phyloP scores from a whole-genome alignment of 805 yeast species.

The Cyberlindnera euphorbiiphila region DNA sequence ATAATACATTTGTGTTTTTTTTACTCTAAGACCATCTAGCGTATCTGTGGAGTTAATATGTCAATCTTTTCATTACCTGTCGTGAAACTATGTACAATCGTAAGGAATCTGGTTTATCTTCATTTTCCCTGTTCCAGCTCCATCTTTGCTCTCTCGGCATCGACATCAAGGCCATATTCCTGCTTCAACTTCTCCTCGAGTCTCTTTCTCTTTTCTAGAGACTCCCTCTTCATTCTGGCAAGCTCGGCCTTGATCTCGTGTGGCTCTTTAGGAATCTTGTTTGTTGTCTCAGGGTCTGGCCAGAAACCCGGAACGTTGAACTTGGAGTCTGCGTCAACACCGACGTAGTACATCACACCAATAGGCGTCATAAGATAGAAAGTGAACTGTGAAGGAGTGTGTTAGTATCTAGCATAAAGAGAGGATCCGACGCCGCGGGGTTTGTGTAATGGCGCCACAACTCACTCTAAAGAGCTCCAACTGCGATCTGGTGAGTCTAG shows the following conservation, averaged over 20 bases:
- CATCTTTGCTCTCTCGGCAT: conserved; percentile 39
- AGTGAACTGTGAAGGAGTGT: conserved; percentile 71
- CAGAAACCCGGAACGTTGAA: conserved; percentile 91
- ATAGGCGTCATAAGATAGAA: conserved; percentile 85
- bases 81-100: conserved; percentile 7
- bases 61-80: conserved; percentile 5
- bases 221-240: conserved; percentile 77
- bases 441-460: conserved; percentile 3
- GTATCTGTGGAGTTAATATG: too few species aligned
- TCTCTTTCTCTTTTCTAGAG: conserved; percentile 66
- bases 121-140: conserved; percentile 4
- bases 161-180: conserved; percentile 57
- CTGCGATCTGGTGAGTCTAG: conserved; percentile 43
- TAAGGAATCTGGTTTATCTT: background rate
- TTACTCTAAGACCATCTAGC: too few species aligned
- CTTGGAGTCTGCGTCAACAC: conserved; percentile 84
- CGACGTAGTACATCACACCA: conserved; percentile 89
- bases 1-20: too few species aligned
- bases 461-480: conserved; percentile 48
- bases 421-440: background rate
- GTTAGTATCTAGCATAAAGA: conserved; percentile 2
- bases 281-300: conserved; percentile 93
- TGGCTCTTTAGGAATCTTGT: conserved; percentile 89
- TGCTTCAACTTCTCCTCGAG: conserved; percentile 68
- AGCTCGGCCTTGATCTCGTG: conserved; percentile 88